These are phyloP conservation scores for Penicillium sp. DNA, from an alignment of 2,329 filamentous ascomycete genomes.

Conservation along the genomic window DNA sequence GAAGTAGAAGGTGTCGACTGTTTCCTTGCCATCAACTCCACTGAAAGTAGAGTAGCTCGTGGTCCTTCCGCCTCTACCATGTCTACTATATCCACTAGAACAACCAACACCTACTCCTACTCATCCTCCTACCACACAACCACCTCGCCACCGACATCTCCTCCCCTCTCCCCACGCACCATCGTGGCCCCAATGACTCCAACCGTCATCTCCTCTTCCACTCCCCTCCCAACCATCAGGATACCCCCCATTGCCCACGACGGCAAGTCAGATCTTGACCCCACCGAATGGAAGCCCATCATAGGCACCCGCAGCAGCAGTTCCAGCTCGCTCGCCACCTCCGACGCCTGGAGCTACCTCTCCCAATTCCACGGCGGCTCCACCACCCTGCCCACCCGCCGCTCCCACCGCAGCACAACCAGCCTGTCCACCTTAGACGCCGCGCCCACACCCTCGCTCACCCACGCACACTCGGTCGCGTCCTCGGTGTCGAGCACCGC, in stretches of 20 bases:
- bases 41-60: no score
- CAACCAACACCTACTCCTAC: neutral
- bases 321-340: conserved; percentile 27
- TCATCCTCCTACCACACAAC: neutral
- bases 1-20: no score
- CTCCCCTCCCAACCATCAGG: conserved; percentile 29
- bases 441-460: conserved; percentile 34
- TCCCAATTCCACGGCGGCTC: conserved; percentile 44
- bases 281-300: conserved; percentile 53
- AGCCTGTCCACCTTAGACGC: conserved; percentile 37
- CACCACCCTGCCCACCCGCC: conserved; percentile 22
- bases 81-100: conserved; percentile 27
- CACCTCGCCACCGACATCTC: conserved; percentile 36
- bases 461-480: conserved; percentile 38
- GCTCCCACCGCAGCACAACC: conserved; percentile 29
- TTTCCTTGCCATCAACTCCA: no score
- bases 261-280: conserved; percentile 49
- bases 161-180: conserved; percentile 37
- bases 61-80: conserved; percentile 32
- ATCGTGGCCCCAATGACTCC: conserved; percentile 42
- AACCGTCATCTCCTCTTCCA: conserved; percentile 27
- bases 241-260: conserved; percentile 44
- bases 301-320: conserved; percentile 28
- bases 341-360: conserved; percentile 48
- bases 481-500: conserved; percentile 42